A percentile compares a stretch with the other conserved stretches of the same genome.
Evolutionary conservation across 192 early-diverging fungal species (phyloP).

Genomic region (Coemansia sp.): DNA sequence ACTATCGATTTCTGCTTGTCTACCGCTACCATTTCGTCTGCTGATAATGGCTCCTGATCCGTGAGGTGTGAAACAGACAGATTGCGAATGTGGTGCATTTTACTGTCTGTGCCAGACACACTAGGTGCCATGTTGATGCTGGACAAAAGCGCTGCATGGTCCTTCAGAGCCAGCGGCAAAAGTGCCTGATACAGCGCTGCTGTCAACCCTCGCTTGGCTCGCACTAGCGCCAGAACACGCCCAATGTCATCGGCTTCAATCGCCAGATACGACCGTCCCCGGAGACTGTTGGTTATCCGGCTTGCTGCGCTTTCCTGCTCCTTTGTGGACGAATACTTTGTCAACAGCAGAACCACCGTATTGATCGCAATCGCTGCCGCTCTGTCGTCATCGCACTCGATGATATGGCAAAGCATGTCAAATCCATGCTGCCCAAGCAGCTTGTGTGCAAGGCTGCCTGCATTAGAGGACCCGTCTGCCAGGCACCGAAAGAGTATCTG

Average conservation of each 20-base stretch:
- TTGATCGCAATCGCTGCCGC: slow-evolving; percentile 43
- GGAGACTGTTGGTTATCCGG: slow-evolving; percentile 42
- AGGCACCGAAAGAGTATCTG: slow-evolving; percentile 44
- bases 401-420: slow-evolving; percentile 35
- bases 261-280: slow-evolving; percentile 18
- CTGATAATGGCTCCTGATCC: background rate
- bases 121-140: slow-evolving; percentile 32
- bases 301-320: slow-evolving; percentile 36
- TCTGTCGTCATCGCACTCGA: slow-evolving; percentile 42
- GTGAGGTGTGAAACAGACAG: slow-evolving; percentile 16
- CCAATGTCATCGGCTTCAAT: slow-evolving; percentile 24
- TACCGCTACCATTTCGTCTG: background rate
- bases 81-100: slow-evolving; percentile 24
- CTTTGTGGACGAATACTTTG: slow-evolving; percentile 20
- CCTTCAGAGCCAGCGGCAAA: slow-evolving; percentile 23
- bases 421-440: slow-evolving; percentile 26
- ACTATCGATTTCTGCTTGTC: slow-evolving; percentile 28
- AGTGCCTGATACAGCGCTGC: slow-evolving; percentile 38
- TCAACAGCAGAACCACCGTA: slow-evolving; percentile 39
- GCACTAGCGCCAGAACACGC: slow-evolving; percentile 30
- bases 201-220: slow-evolving; percentile 35
- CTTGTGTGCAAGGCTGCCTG: slow-evolving; percentile 23
- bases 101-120: background rate
- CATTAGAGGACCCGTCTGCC: slow-evolving; percentile 42
- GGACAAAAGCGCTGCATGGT: slow-evolving; percentile 38